Base-by-base conservation (phyloP, 495 filamentous ascomycete genomes). In the Penicillium subrubescens region DNA sequence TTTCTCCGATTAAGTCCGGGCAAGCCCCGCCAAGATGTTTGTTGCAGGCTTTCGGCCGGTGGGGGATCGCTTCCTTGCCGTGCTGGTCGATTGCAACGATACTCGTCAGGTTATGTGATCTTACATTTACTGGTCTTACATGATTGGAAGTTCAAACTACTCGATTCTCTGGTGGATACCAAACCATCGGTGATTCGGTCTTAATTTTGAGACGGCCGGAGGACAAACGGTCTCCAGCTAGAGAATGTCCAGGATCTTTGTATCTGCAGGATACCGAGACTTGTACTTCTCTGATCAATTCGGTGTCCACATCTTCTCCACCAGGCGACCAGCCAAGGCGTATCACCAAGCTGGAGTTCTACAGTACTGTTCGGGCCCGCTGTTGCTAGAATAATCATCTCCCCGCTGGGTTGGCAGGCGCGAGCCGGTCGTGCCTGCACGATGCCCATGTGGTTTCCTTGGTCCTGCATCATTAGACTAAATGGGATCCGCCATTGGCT, bases 371-470 rank as follows among this genome's bases (percentile, higher is more conserved):
- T 27, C 25, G 1, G 25, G 60, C 15, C 67, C 44, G 25, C 5
- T 37, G 11, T 10, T 62, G 62, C 46, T 69, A 52, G 59, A 58
- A 59, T 69, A 64, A 69, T 69, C 67, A 58, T 12, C 17, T 51
- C 23, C 10, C n/a, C 23, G 29, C 7, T 59, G 60, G 44, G 34
- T 67, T 63, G 64, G 64, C 43, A 44, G 39, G 35, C 37, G 35
- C 56, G 17, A 23, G 46, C 31, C 41, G 33, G 37, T 55, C 56
- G 31, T 29, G 39, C 37, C 58, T 50, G 58, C 53, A 17, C 19
- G 43, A 48, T 35, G 41, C 27, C 58, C 58, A 50, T 60, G 43
- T 33, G 58, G 39, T 46, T 14, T 17, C 11, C 41, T 48, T 43
- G 15, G 27, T 8, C 43, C 41, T 60, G 43, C 44, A 50, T 60